Conservation (phyloP, 208 protist genomes). For the Herpetomonas samuelpessoai region DNA sequence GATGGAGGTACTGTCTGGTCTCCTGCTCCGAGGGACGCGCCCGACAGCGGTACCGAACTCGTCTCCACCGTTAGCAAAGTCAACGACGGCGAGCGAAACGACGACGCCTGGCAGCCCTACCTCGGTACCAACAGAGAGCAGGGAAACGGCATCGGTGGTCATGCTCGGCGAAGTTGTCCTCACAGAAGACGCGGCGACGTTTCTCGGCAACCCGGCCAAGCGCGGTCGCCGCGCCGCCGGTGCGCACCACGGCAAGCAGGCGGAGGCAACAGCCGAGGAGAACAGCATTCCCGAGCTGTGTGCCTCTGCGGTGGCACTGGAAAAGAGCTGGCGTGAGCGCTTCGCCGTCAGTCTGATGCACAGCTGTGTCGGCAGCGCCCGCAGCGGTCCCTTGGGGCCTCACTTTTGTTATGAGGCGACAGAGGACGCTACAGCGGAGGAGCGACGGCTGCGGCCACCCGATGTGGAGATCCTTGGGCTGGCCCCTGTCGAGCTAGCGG, state of each 20-base stretch:
- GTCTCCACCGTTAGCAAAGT: neutral
- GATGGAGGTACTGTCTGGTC: conserved; percentile 16
- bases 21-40: conserved; percentile 12
- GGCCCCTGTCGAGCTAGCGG: conserved; percentile 28
- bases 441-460: conserved; percentile 8
- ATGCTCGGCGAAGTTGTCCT: conserved; percentile 68
- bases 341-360: conserved; percentile 52
- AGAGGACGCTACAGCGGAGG: conserved; percentile 15
- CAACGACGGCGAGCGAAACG: neutral
- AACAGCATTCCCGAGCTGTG: conserved; percentile 9
- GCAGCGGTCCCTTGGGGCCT: conserved; percentile 12
- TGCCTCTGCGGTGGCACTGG: conserved; percentile 31
- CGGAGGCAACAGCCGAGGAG: neutral
- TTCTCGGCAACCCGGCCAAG: conserved; percentile 16
- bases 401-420: conserved; percentile 12
- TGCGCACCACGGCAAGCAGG: conserved; percentile 10
- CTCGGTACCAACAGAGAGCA: no score
- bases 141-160: conserved; percentile 25
- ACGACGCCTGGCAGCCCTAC: neutral
- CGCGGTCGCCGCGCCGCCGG: conserved; percentile 8
- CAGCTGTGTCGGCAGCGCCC: conserved; percentile 20
- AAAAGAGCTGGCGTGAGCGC: conserved; percentile 42
- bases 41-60: neutral
- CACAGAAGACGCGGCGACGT: conserved; percentile 25
- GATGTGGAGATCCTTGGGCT: conserved; percentile 58